Evolutionary conservation across 2,329 filamentous ascomycete species (phyloP).

Genomic region (Cryphonectria parasitica): DNA sequence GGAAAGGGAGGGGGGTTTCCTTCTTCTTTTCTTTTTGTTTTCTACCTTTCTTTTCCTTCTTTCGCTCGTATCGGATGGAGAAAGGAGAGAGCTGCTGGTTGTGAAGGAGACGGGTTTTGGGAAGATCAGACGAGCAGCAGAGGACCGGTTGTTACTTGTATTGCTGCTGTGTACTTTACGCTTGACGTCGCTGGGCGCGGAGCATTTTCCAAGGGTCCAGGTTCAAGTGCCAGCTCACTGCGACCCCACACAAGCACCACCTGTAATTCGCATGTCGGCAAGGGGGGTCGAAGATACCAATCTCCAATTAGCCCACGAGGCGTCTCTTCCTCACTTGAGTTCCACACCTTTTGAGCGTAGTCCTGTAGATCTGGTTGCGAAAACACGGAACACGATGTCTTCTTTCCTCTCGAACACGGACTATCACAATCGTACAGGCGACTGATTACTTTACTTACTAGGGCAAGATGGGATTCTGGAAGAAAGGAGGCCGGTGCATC

Average conservation of each 20-base stretch:
- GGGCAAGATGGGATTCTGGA: background rate
- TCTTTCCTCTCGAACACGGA: background rate
- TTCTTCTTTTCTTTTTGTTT: too few species aligned
- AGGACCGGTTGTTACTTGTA: conserved; percentile 1
- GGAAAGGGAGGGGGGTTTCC: too few species aligned
- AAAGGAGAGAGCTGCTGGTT: background rate
- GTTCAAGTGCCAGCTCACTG: conserved; percentile 7
- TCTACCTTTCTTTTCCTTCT: background rate
- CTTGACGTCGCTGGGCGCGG: conserved; percentile 4
- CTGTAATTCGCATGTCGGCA: background rate
- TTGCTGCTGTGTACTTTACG: background rate
- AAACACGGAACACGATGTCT: background rate
- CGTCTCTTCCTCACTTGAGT: background rate
- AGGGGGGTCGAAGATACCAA: background rate
- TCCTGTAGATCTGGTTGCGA: background rate
- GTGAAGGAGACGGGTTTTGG: background rate
- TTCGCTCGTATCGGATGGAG: background rate
- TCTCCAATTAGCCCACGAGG: background rate
- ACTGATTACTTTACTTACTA: background rate
- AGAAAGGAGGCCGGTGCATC: background rate
- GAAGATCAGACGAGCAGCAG: background rate
- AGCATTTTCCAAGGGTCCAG: conserved; percentile 10
- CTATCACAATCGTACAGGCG: background rate
- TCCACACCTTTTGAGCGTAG: background rate
- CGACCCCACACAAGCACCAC: conserved; percentile 3